Evolutionary conservation across 176 grass and related monocot genomes (phyloP), one percentile per base, ranked within the genome.

Genomic region (Poa annua): DNA sequence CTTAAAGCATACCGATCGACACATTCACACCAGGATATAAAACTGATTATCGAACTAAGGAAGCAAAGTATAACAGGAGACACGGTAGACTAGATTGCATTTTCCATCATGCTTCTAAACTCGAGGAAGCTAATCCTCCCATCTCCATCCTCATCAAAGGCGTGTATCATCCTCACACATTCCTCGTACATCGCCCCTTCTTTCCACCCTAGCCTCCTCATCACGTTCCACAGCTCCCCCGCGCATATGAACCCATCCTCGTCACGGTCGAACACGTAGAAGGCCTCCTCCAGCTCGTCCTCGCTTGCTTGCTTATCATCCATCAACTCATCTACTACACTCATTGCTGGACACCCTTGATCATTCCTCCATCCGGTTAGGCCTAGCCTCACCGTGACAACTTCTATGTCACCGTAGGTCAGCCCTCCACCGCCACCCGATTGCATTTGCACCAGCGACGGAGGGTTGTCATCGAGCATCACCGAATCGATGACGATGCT

Each of bases 101-200:
- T 76, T 50, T 91, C 80, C 80, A 87, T 80, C 85, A 91, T 87
- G 17, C 14, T 86, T 60, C 26, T 87, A 5, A 91, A 91, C 49
- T 91, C 89, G 2, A 11, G 3, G 34, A 84, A 87, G 81, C 49
- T 84, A 11, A 91, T 81, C 80, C 42, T 77, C 0, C 80, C 89
- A 53, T 81, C 85, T 41, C 50, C 77, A 41, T 85, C 87, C 12
- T 50, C 61, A 8, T 91, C 89, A 0, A 84, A 81, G 7, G 66
- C 20, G 0, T 4, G 0, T 35, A 88, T 76, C 89, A 91, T 91
- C 81, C 51, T 80, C 50, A 6, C 12, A 16, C 85, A 91, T 1
- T 91, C 89, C 35, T 84, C 75, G 13, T 59, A 76, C 24, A 25
- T 70, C 39, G 25, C 36, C 11, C 75, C 85, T 60, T 84, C 69